Base-by-base conservation (phyloP, 2,329 filamentous ascomycete species). In the Beauveria scarabaeidicola region DNA sequence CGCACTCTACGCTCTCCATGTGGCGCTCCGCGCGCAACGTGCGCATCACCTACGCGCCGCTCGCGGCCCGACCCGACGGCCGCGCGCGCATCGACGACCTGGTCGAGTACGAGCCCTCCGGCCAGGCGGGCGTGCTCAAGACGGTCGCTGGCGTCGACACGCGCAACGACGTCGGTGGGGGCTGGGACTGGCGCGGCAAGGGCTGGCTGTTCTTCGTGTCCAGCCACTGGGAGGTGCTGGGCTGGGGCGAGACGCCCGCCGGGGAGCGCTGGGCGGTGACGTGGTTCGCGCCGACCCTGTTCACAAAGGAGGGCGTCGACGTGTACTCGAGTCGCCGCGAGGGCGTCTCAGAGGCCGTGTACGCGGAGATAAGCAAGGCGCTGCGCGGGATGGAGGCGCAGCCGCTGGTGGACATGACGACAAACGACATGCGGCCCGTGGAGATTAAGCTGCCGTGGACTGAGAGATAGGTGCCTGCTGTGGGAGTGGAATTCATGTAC, bases 11-110 rank as follows among this genome's bases (percentile, higher is more conserved):
- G 5, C 82, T 91, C 11, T 75, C 82, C 63, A 91, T 94, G 88
- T 95, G 90, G 90, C 85, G 85, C 66, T 81, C 82, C 51, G 86
- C 88, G 57, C 86, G 85, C 70, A 94, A 94, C 73, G 89, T 95
- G 15, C 81, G 82, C 67, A 93, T 95, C 70, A 88, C 84, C 38
- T 95, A 95, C 78, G 81, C 74, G 10, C 71, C 80, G 0, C 78
- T 89, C 9, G 68, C 73, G 11, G 61, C 70, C 27, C 63, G 70
- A 64, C 17, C 62, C 61, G 74, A 77, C 44, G 74, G 77, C 59
- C 70, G 72, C 23, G 59, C 69, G 5, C 77, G 80, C 61, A 74
- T 93, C 62, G 85, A 91, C 70, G 90, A 94, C 72, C 71, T 87
- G 2, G 90, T 94, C 63, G 81, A 82, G 60, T 90, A 90, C 71